phyloP scores from a whole-genome alignment of 1,139 yeast species.

The Lodderomyces orthopsilosis region DNA sequence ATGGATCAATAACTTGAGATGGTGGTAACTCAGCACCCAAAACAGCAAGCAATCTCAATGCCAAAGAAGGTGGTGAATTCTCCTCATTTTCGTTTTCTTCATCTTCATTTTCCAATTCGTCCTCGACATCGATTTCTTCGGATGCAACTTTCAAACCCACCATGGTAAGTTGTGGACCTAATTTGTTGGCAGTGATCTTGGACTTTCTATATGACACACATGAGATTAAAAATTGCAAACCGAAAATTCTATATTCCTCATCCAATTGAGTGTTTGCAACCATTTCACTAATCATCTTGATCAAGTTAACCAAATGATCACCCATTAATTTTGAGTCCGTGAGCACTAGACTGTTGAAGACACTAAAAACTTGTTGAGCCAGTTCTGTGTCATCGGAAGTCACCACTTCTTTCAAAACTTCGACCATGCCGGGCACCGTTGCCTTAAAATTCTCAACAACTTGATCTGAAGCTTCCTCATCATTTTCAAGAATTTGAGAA shows the following conservation, averaged over 20 bases:
- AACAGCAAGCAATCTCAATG: slow-evolving; percentile 75
- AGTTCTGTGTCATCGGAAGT: slow-evolving; percentile 67
- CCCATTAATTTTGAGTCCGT: slow-evolving; percentile 79
- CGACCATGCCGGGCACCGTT: slow-evolving; percentile 77
- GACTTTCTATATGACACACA: slow-evolving; percentile 72
- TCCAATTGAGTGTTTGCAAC: slow-evolving; percentile 66
- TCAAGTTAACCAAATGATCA: slow-evolving; percentile 65
- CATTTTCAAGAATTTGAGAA: slow-evolving; percentile 64
- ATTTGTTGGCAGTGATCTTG: slow-evolving; percentile 58
- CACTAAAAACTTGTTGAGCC: slow-evolving; percentile 77
- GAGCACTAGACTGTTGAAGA: slow-evolving; percentile 75
- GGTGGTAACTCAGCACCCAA: slow-evolving; percentile 88
- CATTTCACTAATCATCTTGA: slow-evolving; percentile 74
- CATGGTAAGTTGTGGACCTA: slow-evolving; percentile 77
- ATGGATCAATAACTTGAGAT: slow-evolving; percentile 80
- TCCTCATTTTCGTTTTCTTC: slow-evolving; percentile 94
- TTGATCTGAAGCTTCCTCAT: slow-evolving; percentile 30
- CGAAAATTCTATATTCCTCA: slow-evolving; percentile 79
- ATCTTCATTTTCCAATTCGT: slow-evolving; percentile 72
- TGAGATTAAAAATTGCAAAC: slow-evolving; percentile 80
- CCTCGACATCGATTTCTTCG: slow-evolving; percentile 72
- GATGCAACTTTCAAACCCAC: slow-evolving; percentile 77
- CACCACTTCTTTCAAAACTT: slow-evolving; percentile 75
- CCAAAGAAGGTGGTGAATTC: slow-evolving; percentile 73
- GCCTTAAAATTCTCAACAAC: slow-evolving; percentile 60